phyloP scores from a whole-genome alignment of 306 rosid genomes.

The Albizia julibrissin region DNA sequence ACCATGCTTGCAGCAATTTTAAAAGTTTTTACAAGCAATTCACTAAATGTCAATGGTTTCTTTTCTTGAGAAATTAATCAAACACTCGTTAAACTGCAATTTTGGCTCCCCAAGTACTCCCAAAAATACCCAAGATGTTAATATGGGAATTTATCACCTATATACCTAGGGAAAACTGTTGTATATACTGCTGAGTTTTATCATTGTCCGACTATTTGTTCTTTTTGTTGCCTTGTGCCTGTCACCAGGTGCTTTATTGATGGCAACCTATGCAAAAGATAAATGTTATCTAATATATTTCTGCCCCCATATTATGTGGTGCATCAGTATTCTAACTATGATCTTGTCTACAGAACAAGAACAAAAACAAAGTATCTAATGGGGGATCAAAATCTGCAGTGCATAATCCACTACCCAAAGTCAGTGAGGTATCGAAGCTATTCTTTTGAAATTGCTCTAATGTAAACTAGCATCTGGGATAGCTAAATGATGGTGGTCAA shows the following conservation, averaged over 20 bases:
- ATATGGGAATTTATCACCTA: neutral
- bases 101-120: neutral
- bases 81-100: neutral
- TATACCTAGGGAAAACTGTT: neutral
- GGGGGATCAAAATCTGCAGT: conserved; percentile 50
- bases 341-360: conserved; percentile 54
- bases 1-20: neutral
- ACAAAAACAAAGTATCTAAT: conserved; percentile 43
- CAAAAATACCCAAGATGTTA: neutral
- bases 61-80: neutral
- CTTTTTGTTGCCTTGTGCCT: neutral
- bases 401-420: conserved; percentile 45
- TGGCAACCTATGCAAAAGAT: conserved; percentile 7
- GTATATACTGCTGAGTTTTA: neutral
- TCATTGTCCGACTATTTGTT: neutral
- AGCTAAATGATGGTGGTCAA: conserved; percentile 25
- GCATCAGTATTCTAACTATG: conserved; percentile 37
- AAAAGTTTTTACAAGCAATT: neutral
- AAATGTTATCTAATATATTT: conserved; percentile 21
- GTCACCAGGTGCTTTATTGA: neutral
- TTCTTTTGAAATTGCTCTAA: conserved; percentile 13
- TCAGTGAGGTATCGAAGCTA: conserved; percentile 59
- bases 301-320: neutral
- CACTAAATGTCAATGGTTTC: neutral
- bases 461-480: neutral